These are phyloP conservation scores for Middelhovenomyces tepae DNA, from an alignment of 805 yeast species.

Conservation along the genomic window DNA sequence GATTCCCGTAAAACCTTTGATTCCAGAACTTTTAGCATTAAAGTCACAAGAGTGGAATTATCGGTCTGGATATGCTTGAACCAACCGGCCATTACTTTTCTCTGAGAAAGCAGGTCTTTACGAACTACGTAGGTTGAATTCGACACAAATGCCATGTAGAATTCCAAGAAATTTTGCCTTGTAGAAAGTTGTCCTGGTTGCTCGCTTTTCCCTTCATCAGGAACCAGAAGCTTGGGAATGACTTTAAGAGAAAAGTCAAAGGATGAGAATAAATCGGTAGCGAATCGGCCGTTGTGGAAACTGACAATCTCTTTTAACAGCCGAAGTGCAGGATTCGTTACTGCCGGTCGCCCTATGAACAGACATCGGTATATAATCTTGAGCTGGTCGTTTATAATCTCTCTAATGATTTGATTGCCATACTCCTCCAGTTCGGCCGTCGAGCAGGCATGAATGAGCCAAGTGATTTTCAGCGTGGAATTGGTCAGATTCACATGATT, in stretches of 20 bases:
- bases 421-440: slow-evolving; percentile 19
- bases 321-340: slow-evolving; percentile 54
- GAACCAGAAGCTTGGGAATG: slow-evolving; percentile 55
- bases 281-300: slow-evolving; percentile 40
- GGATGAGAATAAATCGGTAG: slow-evolving; percentile 49
- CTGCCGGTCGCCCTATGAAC: slow-evolving; percentile 44
- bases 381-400: slow-evolving; percentile 45
- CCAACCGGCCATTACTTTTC: slow-evolving; percentile 55
- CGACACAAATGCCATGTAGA: slow-evolving; percentile 49
- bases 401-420: slow-evolving; percentile 37
- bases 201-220: slow-evolving; percentile 24
- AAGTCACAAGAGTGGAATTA: slow-evolving; percentile 32
- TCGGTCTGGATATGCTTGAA: slow-evolving; percentile 59
- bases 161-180: slow-evolving; percentile 44
- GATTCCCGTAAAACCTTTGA: slow-evolving; percentile 48
- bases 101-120: slow-evolving; percentile 51
- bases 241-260: slow-evolving; percentile 61
- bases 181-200: neutral
- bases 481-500: slow-evolving; percentile 21
- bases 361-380: slow-evolving; percentile 64
- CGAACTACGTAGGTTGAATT: slow-evolving; percentile 47
- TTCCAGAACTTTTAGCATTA: slow-evolving; percentile 41
- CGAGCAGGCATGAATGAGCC: slow-evolving; percentile 35
- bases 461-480: slow-evolving; percentile 24
- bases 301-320: slow-evolving; percentile 45